These are phyloP conservation scores for Hordeum marinum DNA, from an alignment of 176 grass and related monocot species.

Conservation along the genomic window DNA sequence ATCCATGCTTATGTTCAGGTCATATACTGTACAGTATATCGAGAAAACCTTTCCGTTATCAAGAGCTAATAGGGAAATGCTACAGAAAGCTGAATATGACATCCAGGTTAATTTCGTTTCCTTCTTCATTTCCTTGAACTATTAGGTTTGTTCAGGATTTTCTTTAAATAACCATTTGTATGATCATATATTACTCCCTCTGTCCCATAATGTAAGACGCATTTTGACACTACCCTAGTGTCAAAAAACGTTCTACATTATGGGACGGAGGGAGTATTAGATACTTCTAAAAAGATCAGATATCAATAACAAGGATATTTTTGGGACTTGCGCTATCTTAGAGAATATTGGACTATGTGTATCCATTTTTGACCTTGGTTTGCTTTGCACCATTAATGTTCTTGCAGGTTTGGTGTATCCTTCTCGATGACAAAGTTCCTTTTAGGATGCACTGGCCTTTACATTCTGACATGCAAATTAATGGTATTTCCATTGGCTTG, in stretches of 20 bases:
- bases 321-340: not conserved
- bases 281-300: conserved; percentile 6
- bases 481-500: conserved; percentile 52
- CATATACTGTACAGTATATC: conserved; percentile 43
- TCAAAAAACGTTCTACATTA: too few relatives aligned
- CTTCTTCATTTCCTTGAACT: not conserved
- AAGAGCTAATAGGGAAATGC: conserved; percentile 57
- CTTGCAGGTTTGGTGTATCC: conserved; percentile 85
- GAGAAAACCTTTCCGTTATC: conserved; percentile 69
- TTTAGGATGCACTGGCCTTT: conserved; percentile 98
- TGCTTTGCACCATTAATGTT: conserved; percentile 20
- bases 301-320: not conserved
- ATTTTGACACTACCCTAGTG: too few relatives aligned
- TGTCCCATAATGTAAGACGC: too few relatives aligned
- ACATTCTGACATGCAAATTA: conserved; percentile 61
- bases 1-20: conserved; percentile 53
- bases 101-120: conserved; percentile 62
- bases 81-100: conserved; percentile 59
- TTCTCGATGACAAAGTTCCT: conserved; percentile 85
- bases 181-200: conserved; percentile 13
- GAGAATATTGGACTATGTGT: not conserved
- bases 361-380: conserved; percentile 14
- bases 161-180: not conserved
- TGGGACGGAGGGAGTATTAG: too few relatives aligned
- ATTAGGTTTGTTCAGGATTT: conserved; percentile 4